Conservation (phyloP, 73 alveolate species). For the Tetrahymena elliotti region DNA sequence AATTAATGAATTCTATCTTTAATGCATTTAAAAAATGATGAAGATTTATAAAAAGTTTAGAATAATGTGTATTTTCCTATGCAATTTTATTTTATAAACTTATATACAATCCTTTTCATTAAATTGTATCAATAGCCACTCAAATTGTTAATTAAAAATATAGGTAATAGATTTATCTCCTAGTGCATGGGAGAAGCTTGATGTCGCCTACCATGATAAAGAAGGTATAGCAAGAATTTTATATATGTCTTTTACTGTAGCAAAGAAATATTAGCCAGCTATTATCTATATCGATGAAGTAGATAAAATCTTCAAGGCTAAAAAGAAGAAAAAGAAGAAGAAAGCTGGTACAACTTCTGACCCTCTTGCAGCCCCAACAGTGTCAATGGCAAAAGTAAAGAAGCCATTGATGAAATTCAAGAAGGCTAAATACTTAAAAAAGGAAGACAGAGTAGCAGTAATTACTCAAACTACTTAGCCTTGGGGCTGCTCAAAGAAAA, state of each 20-base stretch:
- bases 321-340: conserved; percentile 53
- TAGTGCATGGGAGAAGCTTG: conserved; percentile 29
- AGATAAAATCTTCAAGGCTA: conserved; percentile 74
- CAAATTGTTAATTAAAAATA: neutral
- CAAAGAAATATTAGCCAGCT: conserved; percentile 78
- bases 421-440: conserved; percentile 49
- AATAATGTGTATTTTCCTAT: too few relatives aligned
- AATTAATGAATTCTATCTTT: neutral
- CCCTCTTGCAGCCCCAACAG: conserved; percentile 30
- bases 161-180: conserved; percentile 77
- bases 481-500: conserved; percentile 62
- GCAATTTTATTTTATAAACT: neutral
- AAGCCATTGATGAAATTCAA: conserved; percentile 38
- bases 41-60: neutral
- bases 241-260: conserved; percentile 65
- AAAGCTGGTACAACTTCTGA: conserved; percentile 26
- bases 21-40: too few relatives aligned
- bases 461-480: conserved; percentile 78
- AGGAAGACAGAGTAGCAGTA: conserved; percentile 57
- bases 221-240: conserved; percentile 62
- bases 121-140: neutral
- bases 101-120: neutral
- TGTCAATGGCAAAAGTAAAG: conserved; percentile 37
- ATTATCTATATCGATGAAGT: conserved; percentile 81
- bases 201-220: conserved; percentile 44